Evolutionary conservation across 208 protist species (phyloP).

Genomic region (Angomonas ambiguus): DNA sequence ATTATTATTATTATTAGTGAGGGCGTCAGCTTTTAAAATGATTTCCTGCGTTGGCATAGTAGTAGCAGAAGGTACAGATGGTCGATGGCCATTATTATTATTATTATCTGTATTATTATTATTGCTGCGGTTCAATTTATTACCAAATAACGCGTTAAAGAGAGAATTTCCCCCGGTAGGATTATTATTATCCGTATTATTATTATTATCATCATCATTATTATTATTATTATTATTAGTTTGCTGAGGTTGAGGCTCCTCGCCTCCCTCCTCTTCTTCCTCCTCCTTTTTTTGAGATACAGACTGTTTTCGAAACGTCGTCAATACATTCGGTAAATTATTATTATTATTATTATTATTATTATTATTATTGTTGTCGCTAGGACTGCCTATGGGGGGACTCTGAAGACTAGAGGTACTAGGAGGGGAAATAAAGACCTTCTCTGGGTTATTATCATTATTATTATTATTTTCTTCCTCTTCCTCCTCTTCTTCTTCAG

Average conservation of each 20-base stretch:
- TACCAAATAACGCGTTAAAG: too few relatives aligned
- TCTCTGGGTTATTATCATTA: not conserved
- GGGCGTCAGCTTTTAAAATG: not conserved
- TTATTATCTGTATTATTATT: not conserved
- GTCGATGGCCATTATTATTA: not conserved
- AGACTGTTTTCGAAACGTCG: not conserved
- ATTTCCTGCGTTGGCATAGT: not conserved
- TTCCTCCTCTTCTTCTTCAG: too few relatives aligned
- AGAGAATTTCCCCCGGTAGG: not conserved
- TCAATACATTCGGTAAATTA: not conserved
- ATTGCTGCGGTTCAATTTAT: not conserved
- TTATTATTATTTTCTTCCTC: slow-evolving; percentile 4
- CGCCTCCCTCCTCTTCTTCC: too few relatives aligned
- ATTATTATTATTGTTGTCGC: not conserved
- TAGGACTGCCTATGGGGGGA: too few relatives aligned
- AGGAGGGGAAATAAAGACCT: not conserved
- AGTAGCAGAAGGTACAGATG: too few relatives aligned
- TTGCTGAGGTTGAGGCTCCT: not conserved
- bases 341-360: slow-evolving; percentile 2
- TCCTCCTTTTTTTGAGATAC: not conserved
- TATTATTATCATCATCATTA: not conserved
- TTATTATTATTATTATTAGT: slow-evolving; percentile 2
- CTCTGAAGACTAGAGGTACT: not conserved
- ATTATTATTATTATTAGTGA: not conserved
- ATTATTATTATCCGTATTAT: not conserved